Evolutionary conservation across 2,329 filamentous ascomycete genomes (phyloP).

Genomic region (Fusarium illudens): DNA sequence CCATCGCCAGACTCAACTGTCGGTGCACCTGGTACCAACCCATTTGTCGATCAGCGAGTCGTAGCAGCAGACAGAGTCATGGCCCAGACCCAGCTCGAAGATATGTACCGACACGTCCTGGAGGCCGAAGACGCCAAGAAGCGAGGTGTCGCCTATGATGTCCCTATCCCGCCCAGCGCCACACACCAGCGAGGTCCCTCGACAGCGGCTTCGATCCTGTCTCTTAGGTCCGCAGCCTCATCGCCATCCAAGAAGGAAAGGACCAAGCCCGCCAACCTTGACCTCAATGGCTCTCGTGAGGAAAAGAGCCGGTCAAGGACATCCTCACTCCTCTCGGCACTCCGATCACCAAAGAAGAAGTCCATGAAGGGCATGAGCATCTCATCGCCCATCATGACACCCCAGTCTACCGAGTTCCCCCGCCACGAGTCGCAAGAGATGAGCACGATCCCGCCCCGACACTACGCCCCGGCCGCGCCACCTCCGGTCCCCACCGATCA

Average conservation of each 20-base stretch:
- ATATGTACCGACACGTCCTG: conserved; percentile 91
- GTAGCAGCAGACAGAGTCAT: conserved; percentile 77
- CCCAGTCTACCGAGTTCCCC: conserved; percentile 67
- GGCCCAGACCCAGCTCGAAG: conserved; percentile 84
- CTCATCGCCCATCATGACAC: conserved; percentile 72
- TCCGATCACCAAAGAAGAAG: conserved; percentile 67
- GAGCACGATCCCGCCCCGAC: conserved; percentile 64
- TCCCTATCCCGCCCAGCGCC: conserved; percentile 48
- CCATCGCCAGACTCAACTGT: conserved; percentile 58
- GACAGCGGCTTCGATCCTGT: conserved; percentile 30
- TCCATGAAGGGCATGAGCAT: conserved; percentile 63
- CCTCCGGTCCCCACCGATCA: conserved; percentile 64
- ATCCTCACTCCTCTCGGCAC: conserved; percentile 67
- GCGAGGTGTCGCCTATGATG: conserved; percentile 60
- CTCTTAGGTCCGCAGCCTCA: conserved; percentile 41
- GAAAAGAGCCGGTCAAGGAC: conserved; percentile 65
- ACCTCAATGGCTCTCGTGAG: conserved; percentile 54
- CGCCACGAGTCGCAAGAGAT: conserved; percentile 65
- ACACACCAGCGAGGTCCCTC: conserved; percentile 34
- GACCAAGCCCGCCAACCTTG: conserved; percentile 60
- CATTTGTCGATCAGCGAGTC: conserved; percentile 78
- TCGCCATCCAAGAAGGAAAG: conserved; percentile 56
- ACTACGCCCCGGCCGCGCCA: conserved; percentile 65
- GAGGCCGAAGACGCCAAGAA: conserved; percentile 80
- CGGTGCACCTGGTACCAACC: conserved; percentile 66